Conservation (phyloP, 2,329 filamentous ascomycete genomes). For the Elsinoe fawcettii region DNA sequence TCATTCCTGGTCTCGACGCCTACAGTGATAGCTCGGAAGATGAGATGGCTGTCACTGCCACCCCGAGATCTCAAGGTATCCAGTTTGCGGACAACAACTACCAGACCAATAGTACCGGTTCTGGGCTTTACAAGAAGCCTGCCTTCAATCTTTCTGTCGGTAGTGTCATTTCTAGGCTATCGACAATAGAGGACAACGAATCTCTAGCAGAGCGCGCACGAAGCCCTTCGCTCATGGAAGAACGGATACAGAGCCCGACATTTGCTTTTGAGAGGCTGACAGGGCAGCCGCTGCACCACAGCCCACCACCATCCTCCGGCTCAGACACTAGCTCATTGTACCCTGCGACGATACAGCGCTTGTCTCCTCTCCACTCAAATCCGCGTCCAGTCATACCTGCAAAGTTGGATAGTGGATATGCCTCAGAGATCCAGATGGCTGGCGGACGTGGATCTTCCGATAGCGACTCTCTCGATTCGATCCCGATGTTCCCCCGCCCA, state of each 20-base stretch:
- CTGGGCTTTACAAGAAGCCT: constrained; percentile 6
- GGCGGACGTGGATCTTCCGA: background rate
- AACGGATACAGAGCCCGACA: background rate
- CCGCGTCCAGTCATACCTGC: background rate
- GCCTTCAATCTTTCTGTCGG: constrained; percentile 11
- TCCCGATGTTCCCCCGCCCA: background rate
- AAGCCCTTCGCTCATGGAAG: background rate
- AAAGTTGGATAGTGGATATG: constrained; percentile 8
- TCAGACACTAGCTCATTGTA: constrained; percentile 9
- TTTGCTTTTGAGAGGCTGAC: constrained; percentile 1
- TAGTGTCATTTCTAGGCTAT: constrained; percentile 8
- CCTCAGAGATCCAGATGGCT: background rate
- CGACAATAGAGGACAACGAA: constrained; percentile 10
- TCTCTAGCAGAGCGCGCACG: constrained; percentile 1
- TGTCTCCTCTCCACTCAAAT: constrained; percentile 2
- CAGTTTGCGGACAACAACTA: background rate
- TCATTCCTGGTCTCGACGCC: constrained; percentile 12
- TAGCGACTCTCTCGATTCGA: background rate
- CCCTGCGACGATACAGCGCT: background rate
- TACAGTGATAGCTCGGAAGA: constrained; percentile 13
- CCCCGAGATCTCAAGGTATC: background rate
- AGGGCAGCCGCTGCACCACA: background rate
- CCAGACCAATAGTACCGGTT: background rate
- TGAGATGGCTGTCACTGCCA: background rate
- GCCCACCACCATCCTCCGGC: background rate